Evolutionary conservation across 1,284 basidiomycete genomes (phyloP).

Genomic region (Leccinum subspadiceum): DNA sequence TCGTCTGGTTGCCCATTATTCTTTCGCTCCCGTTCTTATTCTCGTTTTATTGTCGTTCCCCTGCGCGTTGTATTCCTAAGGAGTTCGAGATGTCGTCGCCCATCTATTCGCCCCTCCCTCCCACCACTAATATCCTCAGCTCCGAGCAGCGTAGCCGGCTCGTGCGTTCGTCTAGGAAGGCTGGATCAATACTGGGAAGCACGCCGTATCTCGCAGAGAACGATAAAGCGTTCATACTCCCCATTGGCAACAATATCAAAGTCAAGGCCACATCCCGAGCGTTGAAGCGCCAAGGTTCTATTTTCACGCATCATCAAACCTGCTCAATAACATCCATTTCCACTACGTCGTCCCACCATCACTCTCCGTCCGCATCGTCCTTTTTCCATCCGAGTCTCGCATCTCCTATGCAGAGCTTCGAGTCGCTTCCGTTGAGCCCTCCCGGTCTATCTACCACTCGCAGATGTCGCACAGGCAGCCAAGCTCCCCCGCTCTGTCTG

Average conservation of each 20-base stretch:
- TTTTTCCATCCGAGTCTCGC: constrained; percentile 8
- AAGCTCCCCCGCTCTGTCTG: constrained; percentile 22
- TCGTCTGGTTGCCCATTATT: constrained; percentile 1
- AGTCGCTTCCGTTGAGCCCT: constrained; percentile 11
- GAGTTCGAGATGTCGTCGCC: constrained; percentile 24
- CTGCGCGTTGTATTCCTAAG: constrained; percentile 1
- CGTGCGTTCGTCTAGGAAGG: constrained; percentile 58
- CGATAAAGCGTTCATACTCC: constrained; percentile 25
- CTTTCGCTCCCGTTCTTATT: constrained; percentile 6
- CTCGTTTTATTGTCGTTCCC: neutral
- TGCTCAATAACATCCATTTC: constrained; percentile 22
- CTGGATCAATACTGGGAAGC: constrained; percentile 54
- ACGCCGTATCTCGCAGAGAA: constrained; percentile 51
- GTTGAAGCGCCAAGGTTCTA: constrained; percentile 36
- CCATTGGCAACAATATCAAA: constrained; percentile 15
- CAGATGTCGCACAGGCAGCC: constrained; percentile 10
- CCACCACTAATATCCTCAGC: constrained; percentile 50
- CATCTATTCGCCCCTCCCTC: constrained; percentile 26
- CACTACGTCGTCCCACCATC: constrained; percentile 6
- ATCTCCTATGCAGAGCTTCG: constrained; percentile 2
- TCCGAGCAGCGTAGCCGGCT: constrained; percentile 50
- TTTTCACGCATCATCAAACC: constrained; percentile 28
- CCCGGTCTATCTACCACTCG: constrained; percentile 25
- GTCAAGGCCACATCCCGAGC: constrained; percentile 15
- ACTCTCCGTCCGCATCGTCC: constrained; percentile 21